Evolutionary conservation across 2,329 filamentous ascomycete genomes (phyloP).

Genomic region (Apiospora kogelbergensis): DNA sequence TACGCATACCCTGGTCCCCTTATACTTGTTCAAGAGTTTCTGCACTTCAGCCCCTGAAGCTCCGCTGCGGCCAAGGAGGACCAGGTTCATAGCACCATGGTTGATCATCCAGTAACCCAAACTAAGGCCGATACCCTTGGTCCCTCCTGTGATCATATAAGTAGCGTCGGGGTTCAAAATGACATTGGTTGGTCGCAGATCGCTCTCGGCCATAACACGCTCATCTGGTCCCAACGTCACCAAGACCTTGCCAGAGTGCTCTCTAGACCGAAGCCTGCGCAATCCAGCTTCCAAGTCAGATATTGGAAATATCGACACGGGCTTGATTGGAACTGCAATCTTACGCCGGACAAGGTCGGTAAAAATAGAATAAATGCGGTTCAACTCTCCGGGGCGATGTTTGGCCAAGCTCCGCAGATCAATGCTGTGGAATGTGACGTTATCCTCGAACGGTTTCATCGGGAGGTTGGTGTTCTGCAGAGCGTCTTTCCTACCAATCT

Average conservation of each 20-base stretch:
- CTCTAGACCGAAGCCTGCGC: slow-evolving; percentile 17
- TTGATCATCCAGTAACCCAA: slow-evolving; percentile 22
- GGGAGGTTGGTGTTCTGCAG: slow-evolving; percentile 19
- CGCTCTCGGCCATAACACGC: slow-evolving; percentile 7
- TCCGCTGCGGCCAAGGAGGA: slow-evolving; percentile 16
- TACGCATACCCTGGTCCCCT: slow-evolving; percentile 10
- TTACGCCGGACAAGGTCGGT: slow-evolving; percentile 14
- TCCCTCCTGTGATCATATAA: slow-evolving; percentile 23
- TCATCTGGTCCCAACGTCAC: slow-evolving; percentile 13
- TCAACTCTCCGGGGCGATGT: slow-evolving; percentile 14
- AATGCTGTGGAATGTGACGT: slow-evolving; percentile 18
- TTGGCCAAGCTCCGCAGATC: slow-evolving; percentile 15
- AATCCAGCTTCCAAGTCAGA: slow-evolving; percentile 17
- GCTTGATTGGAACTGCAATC: slow-evolving; percentile 15
- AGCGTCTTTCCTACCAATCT: slow-evolving; percentile 34
- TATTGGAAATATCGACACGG: slow-evolving; percentile 11
- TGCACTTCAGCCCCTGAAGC: slow-evolving; percentile 16
- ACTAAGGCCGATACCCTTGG: slow-evolving; percentile 23
- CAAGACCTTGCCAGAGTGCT: slow-evolving; percentile 18
- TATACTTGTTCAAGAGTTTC: slow-evolving; percentile 17
- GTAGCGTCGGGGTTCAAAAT: slow-evolving; percentile 18
- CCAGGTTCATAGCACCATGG: slow-evolving; percentile 22
- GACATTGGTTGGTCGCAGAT: slow-evolving; percentile 9
- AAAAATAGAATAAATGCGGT: slow-evolving; percentile 13
- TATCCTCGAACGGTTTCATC: slow-evolving; percentile 18